Evolutionary conservation across 2,329 filamentous ascomycete genomes (phyloP).

Genomic region (Drechslera avenae): DNA sequence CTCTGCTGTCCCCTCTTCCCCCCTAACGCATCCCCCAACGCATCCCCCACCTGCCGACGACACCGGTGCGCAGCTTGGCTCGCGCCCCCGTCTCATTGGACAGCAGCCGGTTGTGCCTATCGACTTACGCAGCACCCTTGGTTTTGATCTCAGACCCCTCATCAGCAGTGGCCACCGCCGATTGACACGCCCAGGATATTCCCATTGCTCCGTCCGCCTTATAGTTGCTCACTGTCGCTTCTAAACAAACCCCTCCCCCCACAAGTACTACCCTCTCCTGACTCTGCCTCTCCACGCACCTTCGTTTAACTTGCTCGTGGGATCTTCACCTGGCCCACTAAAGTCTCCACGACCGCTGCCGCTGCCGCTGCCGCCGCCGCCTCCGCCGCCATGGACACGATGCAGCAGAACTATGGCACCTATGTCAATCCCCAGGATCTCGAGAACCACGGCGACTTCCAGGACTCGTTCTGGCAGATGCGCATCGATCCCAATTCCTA

Average conservation of each 20-base stretch:
- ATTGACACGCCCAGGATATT: constrained; percentile 5
- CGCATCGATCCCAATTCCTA: constrained; percentile 14
- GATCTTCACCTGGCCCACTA: constrained; percentile 13
- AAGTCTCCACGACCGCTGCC: constrained; percentile 1
- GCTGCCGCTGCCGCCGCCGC: too few relatives aligned
- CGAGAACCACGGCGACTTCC: constrained; percentile 21
- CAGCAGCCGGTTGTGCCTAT: constrained; percentile 9
- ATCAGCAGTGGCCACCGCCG: constrained; percentile 15
- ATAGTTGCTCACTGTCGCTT: constrained; percentile 13
- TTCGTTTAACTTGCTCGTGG: constrained; percentile 16
- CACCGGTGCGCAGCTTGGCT: constrained; percentile 15
- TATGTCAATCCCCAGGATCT: constrained; percentile 29
- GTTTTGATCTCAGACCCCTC: constrained; percentile 16
- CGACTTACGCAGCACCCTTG: constrained; percentile 16
- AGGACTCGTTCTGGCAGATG: constrained; percentile 20
- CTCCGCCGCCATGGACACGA: constrained; percentile 24
- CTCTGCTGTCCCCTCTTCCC: neutral
- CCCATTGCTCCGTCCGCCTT: constrained; percentile 2
- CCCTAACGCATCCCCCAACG: constrained; percentile 7
- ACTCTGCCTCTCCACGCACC: constrained; percentile 12
- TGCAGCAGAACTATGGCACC: constrained; percentile 18
- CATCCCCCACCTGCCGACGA: constrained; percentile 18
- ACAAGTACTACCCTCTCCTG: neutral
- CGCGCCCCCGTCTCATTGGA: constrained; percentile 16
- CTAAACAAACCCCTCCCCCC: neutral